phyloP scores from a whole-genome alignment of 148 eudicot species.

The Heliosperma pusillum region DNA sequence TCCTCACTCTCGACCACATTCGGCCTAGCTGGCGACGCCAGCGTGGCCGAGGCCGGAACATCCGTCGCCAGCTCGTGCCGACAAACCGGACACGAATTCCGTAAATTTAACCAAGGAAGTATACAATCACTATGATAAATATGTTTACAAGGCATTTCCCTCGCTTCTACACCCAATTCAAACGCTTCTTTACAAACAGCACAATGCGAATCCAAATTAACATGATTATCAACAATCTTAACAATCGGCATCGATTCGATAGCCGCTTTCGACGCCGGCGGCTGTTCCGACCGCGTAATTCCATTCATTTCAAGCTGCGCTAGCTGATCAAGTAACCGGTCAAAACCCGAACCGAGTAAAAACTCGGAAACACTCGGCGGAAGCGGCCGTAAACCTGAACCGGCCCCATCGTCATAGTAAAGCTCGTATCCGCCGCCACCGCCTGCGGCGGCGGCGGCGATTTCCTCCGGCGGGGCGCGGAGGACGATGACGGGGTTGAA shows the following conservation, averaged over 20 bases:
- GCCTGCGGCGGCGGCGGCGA: background rate
- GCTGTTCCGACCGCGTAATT: slow-evolving; percentile 53
- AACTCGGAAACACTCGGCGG: slow-evolving; percentile 75
- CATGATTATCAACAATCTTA: slow-evolving; percentile 43
- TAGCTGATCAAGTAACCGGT: slow-evolving; percentile 62
- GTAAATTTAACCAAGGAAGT: slow-evolving; percentile 61
- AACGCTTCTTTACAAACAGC: slow-evolving; percentile 84
- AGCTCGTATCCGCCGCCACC: slow-evolving; percentile 57
- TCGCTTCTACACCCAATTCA: slow-evolving; percentile 59
- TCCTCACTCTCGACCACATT: slow-evolving; percentile 39
- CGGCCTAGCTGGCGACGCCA: background rate
- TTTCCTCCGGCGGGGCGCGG: slow-evolving; percentile 47
- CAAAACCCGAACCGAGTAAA: slow-evolving; percentile 72
- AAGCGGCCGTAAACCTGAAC: slow-evolving; percentile 73
- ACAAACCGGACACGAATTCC: slow-evolving; percentile 86
- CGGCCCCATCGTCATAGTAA: slow-evolving; percentile 82
- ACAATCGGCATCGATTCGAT: slow-evolving; percentile 72
- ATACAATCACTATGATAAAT: slow-evolving; percentile 75
- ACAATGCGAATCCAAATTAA: slow-evolving; percentile 48
- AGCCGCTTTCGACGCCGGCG: slow-evolving; percentile 87
- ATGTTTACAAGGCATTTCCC: slow-evolving; percentile 91
- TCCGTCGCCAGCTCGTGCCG: slow-evolving; percentile 65
- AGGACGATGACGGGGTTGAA: slow-evolving; percentile 92
- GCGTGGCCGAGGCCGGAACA: background rate
- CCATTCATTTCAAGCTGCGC: slow-evolving; percentile 70